These are phyloP conservation scores for Pseudocercospora macadamiae DNA, from an alignment of 2,329 filamentous ascomycete species.

Conservation along the genomic window DNA sequence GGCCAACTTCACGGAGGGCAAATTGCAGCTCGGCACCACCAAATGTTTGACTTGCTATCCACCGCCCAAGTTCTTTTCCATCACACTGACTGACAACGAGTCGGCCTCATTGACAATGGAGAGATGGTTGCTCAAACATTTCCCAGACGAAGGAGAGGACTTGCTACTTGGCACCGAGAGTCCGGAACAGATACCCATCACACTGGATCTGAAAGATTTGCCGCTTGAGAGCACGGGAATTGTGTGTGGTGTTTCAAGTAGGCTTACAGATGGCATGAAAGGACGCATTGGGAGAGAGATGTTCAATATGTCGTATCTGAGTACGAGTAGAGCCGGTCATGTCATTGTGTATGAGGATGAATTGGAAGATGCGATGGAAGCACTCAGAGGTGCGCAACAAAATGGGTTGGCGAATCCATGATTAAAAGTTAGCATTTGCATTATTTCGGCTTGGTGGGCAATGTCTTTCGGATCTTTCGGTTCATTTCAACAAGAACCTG, in stretches of 20 bases:
- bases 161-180: slow-evolving; percentile 75
- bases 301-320: slow-evolving; percentile 83
- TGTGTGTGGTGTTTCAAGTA: slow-evolving; percentile 88
- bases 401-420: slow-evolving; percentile 12
- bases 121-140: slow-evolving; percentile 64
- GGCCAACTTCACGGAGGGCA: slow-evolving; percentile 43
- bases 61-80: slow-evolving; percentile 70
- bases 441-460: neutral
- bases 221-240: slow-evolving; percentile 91
- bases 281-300: slow-evolving; percentile 50
- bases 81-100: slow-evolving; percentile 73
- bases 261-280: slow-evolving; percentile 72
- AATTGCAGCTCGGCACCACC: slow-evolving; percentile 52
- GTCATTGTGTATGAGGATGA: slow-evolving; percentile 82
- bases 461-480: neutral
- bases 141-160: slow-evolving; percentile 51
- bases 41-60: slow-evolving; percentile 53
- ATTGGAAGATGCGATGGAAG: slow-evolving; percentile 71
- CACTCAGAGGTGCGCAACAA: slow-evolving; percentile 50
- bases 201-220: slow-evolving; percentile 78
- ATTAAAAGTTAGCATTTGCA: neutral
- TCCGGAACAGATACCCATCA: slow-evolving; percentile 77
- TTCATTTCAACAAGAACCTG: neutral
- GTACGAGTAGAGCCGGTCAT: slow-evolving; percentile 83
- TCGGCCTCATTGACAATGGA: slow-evolving; percentile 75